Conservation (phyloP, 2,329 filamentous ascomycete species). For the Botrytis elliptica region DNA sequence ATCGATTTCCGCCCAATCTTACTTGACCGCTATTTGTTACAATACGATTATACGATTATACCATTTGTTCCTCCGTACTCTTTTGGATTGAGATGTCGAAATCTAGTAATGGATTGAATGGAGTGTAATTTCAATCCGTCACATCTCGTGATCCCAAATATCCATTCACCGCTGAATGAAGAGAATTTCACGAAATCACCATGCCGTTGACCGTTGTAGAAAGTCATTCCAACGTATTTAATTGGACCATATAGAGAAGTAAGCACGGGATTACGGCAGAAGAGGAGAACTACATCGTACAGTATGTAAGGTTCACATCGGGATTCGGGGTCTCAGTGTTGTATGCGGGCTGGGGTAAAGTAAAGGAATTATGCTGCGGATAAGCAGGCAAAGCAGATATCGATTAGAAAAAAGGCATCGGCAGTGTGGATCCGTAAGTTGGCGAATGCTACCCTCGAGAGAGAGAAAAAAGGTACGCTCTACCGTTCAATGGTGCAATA, state of each 20-base stretch:
- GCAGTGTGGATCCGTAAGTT: slow-evolving; percentile 8
- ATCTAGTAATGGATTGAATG: slow-evolving; percentile 4
- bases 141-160: slow-evolving; percentile 16
- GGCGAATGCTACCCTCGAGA: slow-evolving; percentile 7
- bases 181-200: slow-evolving; percentile 3
- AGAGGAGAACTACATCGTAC: slow-evolving; percentile 3
- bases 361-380: background rate
- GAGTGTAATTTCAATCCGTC: slow-evolving; percentile 7
- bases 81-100: background rate
- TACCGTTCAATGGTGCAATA: slow-evolving; percentile 16
- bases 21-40: slow-evolving; percentile 33
- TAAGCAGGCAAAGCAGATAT: slow-evolving; percentile 19
- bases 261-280: slow-evolving; percentile 14
- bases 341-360: slow-evolving; percentile 16
- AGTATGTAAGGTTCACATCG: slow-evolving; percentile 13
- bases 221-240: background rate
- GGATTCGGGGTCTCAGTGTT: background rate
- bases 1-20: slow-evolving; percentile 37
- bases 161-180: slow-evolving; percentile 13
- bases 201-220: slow-evolving; percentile 14
- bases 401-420: background rate
- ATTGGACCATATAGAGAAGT: background rate
- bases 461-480: slow-evolving; percentile 19
- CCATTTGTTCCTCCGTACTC: background rate
- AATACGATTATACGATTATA: slow-evolving; percentile 29